These are phyloP conservation scores for Neospora caninum DNA, from an alignment of 169 alveolate genomes.

Conservation along the genomic window DNA sequence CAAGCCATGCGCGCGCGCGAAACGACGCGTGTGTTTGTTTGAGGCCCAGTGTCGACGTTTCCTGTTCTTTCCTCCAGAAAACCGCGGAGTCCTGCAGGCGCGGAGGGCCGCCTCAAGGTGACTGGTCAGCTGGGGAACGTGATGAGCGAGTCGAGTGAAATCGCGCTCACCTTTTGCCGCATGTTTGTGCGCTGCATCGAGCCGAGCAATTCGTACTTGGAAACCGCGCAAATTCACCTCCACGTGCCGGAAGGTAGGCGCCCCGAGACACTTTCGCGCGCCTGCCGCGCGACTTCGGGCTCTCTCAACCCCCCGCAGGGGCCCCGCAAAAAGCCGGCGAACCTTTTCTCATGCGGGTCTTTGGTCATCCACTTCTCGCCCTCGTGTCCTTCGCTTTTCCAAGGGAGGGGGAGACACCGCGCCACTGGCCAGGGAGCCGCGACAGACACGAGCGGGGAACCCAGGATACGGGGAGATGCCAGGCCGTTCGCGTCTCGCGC, in stretches of 20 bases:
- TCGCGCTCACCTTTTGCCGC: constrained; percentile 91
- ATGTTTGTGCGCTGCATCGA: constrained; percentile 75
- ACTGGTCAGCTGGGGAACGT: constrained; percentile 94
- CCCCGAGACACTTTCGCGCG: neutral
- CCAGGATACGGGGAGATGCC: too few relatives aligned
- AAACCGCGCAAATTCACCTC: constrained; percentile 84
- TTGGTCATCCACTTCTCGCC: too few relatives aligned
- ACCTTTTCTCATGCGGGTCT: too few relatives aligned
- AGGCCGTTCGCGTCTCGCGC: too few relatives aligned
- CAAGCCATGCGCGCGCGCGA: too few relatives aligned
- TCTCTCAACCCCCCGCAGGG: neutral
- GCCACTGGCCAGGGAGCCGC: too few relatives aligned
- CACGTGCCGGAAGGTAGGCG: constrained; percentile 91
- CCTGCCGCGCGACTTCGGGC: neutral
- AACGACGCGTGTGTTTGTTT: too few relatives aligned
- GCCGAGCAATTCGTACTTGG: constrained; percentile 82
- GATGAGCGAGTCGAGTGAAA: constrained; percentile 92
- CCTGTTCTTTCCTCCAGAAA: neutral
- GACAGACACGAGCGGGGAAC: too few relatives aligned
- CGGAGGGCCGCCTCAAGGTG: constrained; percentile 77
- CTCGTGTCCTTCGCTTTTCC: too few relatives aligned
- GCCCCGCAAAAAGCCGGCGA: neutral
- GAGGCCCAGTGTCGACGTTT: neutral
- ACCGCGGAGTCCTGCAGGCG: constrained; percentile 32
- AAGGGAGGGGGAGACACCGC: too few relatives aligned